phyloP scores from a whole-genome alignment of 805 yeast genomes.

The Priceomyces medius region DNA sequence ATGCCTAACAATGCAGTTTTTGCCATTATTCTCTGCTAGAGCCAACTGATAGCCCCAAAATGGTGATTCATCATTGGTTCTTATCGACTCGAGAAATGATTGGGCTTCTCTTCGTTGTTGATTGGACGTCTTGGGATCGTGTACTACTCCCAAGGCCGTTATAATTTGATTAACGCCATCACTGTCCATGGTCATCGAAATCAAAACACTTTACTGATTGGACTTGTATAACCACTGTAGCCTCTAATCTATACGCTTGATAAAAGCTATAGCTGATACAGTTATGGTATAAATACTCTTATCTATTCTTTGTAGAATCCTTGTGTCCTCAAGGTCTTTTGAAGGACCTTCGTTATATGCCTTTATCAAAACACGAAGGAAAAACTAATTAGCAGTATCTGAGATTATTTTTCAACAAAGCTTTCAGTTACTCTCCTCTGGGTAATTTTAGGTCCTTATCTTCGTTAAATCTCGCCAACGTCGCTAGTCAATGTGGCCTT shows the following conservation, averaged over 20 bases:
- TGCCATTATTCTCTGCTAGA: conserved; percentile 52
- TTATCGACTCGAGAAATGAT: conserved; percentile 69
- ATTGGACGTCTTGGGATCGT: conserved; percentile 64
- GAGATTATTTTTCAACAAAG: background rate
- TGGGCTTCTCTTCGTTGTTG: conserved; percentile 55
- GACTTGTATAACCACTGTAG: background rate
- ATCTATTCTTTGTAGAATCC: background rate
- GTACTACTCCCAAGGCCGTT: conserved; percentile 72
- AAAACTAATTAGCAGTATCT: background rate
- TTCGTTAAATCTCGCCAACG: background rate
- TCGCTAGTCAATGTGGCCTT: background rate
- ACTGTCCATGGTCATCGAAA: conserved; percentile 52
- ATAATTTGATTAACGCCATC: conserved; percentile 72
- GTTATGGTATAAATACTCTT: no score
- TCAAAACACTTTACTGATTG: background rate
- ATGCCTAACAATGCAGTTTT: conserved; percentile 76
- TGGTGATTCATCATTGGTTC: conserved; percentile 79
- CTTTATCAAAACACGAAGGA: conserved; percentile 4
- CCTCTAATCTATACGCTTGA: no score
- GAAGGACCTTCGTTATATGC: background rate
- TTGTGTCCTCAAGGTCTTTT: background rate
- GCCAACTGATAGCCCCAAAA: conserved; percentile 90
- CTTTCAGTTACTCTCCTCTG: background rate
- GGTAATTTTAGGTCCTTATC: background rate
- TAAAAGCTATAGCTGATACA: no score